Base-by-base conservation (phyloP, 257 asterid genomes). In the Nicotiana undulata region DNA sequence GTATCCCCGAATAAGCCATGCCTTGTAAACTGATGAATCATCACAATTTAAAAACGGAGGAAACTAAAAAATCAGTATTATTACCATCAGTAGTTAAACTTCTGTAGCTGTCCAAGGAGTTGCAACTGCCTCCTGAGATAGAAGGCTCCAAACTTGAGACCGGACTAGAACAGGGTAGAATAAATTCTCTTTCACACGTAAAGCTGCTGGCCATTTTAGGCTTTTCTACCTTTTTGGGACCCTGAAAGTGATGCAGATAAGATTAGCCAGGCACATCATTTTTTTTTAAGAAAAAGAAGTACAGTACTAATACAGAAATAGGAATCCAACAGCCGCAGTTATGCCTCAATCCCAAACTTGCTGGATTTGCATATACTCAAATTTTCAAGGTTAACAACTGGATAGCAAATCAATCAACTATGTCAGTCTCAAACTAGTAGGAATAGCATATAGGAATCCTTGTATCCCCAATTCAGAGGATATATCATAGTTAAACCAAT, bases 101-200 rank as follows among this genome's bases (percentile, higher is more conserved):
- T 85, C 83, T 85, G 83, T 83, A 88, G 81, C 88, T 85, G 65
- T 90, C 93, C 56, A 86, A 82, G 46, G 97, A 88, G 85, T 82
- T 88, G 83, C 86, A 89, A 84, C 94, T 90, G 76, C 85, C 85
- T 37, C 86, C 97, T 24, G 95, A 92, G 67, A 84, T 81, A 61
- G 95, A 88, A 84, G 95, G 95, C 80, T 85, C 87, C 76, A 64
- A 86, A 83, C 88, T 89, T 53, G 97, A 81, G 68, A 83, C 86
- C 78, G 89, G 88, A 74, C 84, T 80, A 66, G 88, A 82, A 80
- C 89, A 87, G n/a, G 63, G 87, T 32, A 80, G 81, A 83, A 80
- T 81, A 76, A 80, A 81, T 51, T 84, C 86, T 75, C 86, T 88
- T 81, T 85, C 91, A 82, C 46, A 80, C 32, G 79, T 86, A 56